A percentile compares a stretch with the other conserved stretches of the same genome.
These are phyloP conservation scores for Phytophthora rubi DNA, from an alignment of 352 stramenopile genomes.

Conservation along the genomic window DNA sequence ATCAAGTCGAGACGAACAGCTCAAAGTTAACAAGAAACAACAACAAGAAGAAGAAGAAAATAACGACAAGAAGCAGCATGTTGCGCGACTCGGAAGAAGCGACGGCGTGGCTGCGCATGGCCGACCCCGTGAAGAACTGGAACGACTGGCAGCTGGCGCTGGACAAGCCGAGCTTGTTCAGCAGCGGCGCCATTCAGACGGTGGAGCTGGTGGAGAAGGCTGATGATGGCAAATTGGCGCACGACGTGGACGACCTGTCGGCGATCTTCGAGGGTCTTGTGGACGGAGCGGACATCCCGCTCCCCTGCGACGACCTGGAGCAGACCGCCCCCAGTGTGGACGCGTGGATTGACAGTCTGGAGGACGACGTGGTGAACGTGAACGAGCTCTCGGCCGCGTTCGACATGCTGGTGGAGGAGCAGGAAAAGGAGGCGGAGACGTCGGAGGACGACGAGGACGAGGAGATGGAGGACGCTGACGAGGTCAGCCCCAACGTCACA, in stretches of 20 bases:
- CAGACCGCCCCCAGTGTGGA: constrained; percentile 23
- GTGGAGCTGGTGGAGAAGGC: constrained; percentile 65
- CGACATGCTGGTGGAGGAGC: constrained; percentile 61
- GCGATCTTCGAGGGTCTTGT: constrained; percentile 77
- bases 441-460: constrained; percentile 54
- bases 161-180: constrained; percentile 46
- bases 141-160: constrained; percentile 53
- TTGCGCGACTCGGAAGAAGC: constrained; percentile 67
- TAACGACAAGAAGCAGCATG: constrained; percentile 49
- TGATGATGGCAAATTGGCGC: constrained; percentile 75
- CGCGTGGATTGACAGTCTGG: constrained; percentile 71
- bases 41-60: constrained; percentile 42
- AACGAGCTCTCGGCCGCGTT: constrained; percentile 77
- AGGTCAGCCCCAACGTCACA: constrained; percentile 31
- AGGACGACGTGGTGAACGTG: constrained; percentile 74
- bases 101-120: constrained; percentile 60
- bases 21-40: constrained; percentile 28
- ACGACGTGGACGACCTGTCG: constrained; percentile 79
- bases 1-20: constrained; percentile 59
- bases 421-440: constrained; percentile 33
- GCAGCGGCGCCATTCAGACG: constrained; percentile 26
- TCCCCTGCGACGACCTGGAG: constrained; percentile 60
- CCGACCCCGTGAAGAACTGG: constrained; percentile 55
- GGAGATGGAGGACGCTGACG: constrained; percentile 45
- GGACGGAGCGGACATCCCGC: constrained; percentile 62